Evolutionary conservation across 2,329 filamentous ascomycete species (phyloP).

Genomic region (Talaromyces piceae): DNA sequence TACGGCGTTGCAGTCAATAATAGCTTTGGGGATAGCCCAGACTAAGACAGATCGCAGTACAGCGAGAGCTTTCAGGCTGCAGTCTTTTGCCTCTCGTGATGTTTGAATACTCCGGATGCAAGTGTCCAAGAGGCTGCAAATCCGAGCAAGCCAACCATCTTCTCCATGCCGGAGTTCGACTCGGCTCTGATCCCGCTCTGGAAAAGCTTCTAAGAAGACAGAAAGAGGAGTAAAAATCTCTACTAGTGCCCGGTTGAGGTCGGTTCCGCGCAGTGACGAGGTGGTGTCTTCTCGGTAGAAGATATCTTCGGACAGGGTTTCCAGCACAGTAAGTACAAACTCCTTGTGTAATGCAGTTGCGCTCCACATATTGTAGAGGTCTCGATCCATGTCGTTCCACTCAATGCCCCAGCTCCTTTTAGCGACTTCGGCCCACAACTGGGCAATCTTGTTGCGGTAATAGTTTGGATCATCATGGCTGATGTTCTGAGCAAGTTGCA

Average conservation of each 20-base stretch:
- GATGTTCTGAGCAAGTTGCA: constrained; percentile 68
- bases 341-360: constrained; percentile 62
- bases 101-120: constrained; percentile 62
- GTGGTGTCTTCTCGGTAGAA: constrained; percentile 86
- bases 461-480: constrained; percentile 68
- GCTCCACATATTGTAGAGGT: constrained; percentile 73
- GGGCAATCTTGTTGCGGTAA: constrained; percentile 85
- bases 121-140: constrained; percentile 65
- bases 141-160: constrained; percentile 79
- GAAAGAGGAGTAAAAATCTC: constrained; percentile 82
- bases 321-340: constrained; percentile 78
- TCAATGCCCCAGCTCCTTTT: constrained; percentile 88
- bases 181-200: constrained; percentile 57
- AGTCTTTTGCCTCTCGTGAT: constrained; percentile 60
- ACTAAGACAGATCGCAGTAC: constrained; percentile 71
- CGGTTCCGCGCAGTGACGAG: constrained; percentile 71
- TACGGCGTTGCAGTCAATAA: constrained; percentile 64
- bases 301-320: constrained; percentile 88
- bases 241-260: constrained; percentile 80
- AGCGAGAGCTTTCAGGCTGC: constrained; percentile 68
- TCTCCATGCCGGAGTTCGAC: constrained; percentile 66
- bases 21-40: constrained; percentile 81
- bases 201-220: constrained; percentile 68
- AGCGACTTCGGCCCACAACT: constrained; percentile 89
- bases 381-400: constrained; percentile 90